Evolutionary conservation across 2,329 filamentous ascomycete species (phyloP).

Genomic region (Phialophora macrospora): DNA sequence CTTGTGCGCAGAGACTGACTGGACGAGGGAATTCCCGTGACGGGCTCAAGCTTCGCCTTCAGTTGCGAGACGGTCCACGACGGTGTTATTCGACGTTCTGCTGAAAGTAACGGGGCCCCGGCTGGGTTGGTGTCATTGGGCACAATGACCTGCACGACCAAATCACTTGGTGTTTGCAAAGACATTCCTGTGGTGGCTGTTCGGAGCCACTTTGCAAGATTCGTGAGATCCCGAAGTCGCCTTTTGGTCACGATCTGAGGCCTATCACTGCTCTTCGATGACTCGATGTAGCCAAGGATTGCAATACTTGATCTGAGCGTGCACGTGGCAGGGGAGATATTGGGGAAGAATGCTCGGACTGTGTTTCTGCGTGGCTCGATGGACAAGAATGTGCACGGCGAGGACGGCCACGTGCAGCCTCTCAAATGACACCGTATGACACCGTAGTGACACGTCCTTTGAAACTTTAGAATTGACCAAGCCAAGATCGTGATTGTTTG

Average conservation of each 20-base stretch:
- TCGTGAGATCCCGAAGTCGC: background rate
- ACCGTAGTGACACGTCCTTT: background rate
- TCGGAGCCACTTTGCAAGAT: background rate
- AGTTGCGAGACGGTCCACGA: constrained; percentile 87
- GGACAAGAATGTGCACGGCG: background rate
- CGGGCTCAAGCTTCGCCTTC: constrained; percentile 85
- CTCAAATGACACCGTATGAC: background rate
- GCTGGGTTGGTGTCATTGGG: constrained; percentile 37
- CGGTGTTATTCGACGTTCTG: constrained; percentile 88
- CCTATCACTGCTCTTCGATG: background rate
- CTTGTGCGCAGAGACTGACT: constrained; percentile 77
- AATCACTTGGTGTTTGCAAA: constrained; percentile 32
- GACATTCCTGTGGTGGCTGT: constrained; percentile 7
- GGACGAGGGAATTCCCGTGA: constrained; percentile 86
- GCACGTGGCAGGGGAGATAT: background rate
- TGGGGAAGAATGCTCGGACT: background rate
- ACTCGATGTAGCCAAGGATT: background rate
- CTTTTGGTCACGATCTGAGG: background rate
- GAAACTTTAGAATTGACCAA: background rate
- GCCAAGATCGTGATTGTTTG: background rate
- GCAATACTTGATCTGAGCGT: background rate
- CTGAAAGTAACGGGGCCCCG: constrained; percentile 56
- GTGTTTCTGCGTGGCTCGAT: background rate
- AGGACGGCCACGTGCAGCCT: background rate
- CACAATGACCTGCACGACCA: constrained; percentile 37